These are phyloP conservation scores for Andrographis paniculata DNA, from an alignment of 305 asterid species.

Conservation along the genomic window DNA sequence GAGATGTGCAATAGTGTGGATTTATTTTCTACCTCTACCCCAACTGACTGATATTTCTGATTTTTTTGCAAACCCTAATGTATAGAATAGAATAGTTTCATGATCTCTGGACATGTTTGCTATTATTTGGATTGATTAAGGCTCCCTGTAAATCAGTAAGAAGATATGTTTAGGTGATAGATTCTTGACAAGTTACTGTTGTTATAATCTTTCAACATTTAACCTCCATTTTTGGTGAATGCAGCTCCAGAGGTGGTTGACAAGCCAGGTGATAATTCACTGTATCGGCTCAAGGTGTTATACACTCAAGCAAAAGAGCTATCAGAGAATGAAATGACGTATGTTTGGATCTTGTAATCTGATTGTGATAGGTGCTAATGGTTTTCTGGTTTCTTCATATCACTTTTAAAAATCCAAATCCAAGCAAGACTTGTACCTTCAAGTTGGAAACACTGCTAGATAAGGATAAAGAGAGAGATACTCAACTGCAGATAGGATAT, in stretches of 20 bases:
- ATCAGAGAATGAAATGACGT: slow-evolving; percentile 62
- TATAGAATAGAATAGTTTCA: no score
- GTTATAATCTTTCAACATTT: neutral
- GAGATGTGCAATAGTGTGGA: no score
- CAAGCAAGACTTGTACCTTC: neutral
- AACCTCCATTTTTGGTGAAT: slow-evolving; percentile 11
- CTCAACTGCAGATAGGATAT: no score
- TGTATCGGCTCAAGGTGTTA: slow-evolving; percentile 57
- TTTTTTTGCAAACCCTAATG: no score
- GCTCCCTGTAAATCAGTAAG: no score
- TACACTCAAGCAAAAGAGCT: slow-evolving; percentile 87
- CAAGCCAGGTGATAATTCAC: slow-evolving; percentile 79
- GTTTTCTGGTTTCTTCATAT: neutral
- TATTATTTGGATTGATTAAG: no score
- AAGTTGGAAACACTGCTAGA: neutral
- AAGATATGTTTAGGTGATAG: no score
- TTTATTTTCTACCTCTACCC: no score
- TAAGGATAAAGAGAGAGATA: no score
- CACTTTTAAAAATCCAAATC: neutral
- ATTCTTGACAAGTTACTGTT: neutral
- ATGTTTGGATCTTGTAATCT: neutral
- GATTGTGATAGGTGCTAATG: no score
- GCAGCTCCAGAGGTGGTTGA: slow-evolving; percentile 90
- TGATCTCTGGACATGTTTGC: no score
- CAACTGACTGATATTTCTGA: no score